Percentiles rank a stretch among this genome's conserved stretches.
phyloP scores from a whole-genome alignment of 768 basidiomycete species.

The Suillus placidus region DNA sequence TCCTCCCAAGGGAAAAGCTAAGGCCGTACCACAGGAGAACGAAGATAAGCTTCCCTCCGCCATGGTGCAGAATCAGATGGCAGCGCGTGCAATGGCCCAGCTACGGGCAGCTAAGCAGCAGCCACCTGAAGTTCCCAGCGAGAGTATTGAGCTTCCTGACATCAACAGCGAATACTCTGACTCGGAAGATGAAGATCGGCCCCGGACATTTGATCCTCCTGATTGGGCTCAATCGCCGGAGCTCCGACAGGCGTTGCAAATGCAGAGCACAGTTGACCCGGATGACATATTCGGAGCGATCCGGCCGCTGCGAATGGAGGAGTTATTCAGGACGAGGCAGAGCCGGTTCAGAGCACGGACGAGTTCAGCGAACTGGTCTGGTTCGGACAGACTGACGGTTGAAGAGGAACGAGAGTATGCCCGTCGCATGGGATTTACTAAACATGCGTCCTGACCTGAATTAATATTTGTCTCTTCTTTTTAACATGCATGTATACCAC shows the following conservation, averaged over 20 bases:
- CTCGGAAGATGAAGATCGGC: constrained; percentile 87
- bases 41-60: constrained; percentile 62
- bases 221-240: constrained; percentile 93
- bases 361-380: constrained; percentile 95
- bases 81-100: constrained; percentile 69
- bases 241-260: constrained; percentile 73
- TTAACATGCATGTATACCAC: neutral
- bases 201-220: constrained; percentile 72
- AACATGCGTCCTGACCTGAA: constrained; percentile 21
- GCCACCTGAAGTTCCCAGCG: constrained; percentile 58
- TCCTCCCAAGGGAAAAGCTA: constrained; percentile 52
- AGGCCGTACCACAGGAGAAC: constrained; percentile 48
- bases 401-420: constrained; percentile 90
- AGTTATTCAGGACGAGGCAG: constrained; percentile 80
- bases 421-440: constrained; percentile 83
- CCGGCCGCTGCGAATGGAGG: constrained; percentile 86
- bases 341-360: constrained; percentile 87
- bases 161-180: constrained; percentile 97
- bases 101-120: constrained; percentile 58
- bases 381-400: constrained; percentile 82
- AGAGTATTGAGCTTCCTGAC: constrained; percentile 90
- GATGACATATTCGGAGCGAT: constrained; percentile 93
- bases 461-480: no score
- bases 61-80: constrained; percentile 66
- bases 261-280: constrained; percentile 86